Base-by-base conservation (phyloP, 768 basidiomycete genomes). In the Roridomyces roridus region DNA sequence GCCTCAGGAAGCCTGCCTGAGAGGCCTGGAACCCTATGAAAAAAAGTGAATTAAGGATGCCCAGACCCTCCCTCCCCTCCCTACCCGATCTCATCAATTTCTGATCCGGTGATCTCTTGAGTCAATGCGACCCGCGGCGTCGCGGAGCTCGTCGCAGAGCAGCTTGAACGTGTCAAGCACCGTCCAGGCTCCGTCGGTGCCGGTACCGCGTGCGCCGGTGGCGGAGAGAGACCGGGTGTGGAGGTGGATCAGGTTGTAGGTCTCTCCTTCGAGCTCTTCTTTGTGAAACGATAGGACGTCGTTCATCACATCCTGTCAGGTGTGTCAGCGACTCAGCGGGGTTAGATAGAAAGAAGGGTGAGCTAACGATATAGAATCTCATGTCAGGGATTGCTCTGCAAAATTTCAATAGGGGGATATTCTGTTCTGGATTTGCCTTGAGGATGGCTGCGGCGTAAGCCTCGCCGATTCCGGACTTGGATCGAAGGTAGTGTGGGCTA, bases 251-350 rank as follows among this genome's bases (percentile, higher is more conserved):
- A 44, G 23, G 43, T 57, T 57, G 48, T 57, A 45, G 12, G 55
- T 57, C 48, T 57, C 55, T 11, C 47, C 55, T 24, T 40, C 55
- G 15, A 57, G 47, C 35, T 57, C 47, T 20, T 50, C 55, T 40
- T 57, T 57, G 42, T 52, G 45, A 47, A 60, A 56, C 7, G 53
- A 54, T 21, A 54, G 47, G 14, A 55, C 21, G 25, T 60, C 46
- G 35, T 60, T 54, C 34, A 55, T 56, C 17, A 51, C 29, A 4
- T 49, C 48, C 59, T 60, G 24, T 44, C 15, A 11, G 31, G 11
- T n/a, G n/a, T n/a, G n/a, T n/a, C n/a, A n/a, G n/a, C n/a, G n/a
- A n/a, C n/a, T n/a, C n/a, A n/a, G n/a, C n/a, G n/a, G n/a, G n/a
- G n/a, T n/a, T n/a, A n/a, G n/a, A n/a, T n/a, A n/a, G n/a, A n/a